These are phyloP conservation scores for Artemisia argyi DNA, from an alignment of 129 eudicot species.

Conservation along the genomic window DNA sequence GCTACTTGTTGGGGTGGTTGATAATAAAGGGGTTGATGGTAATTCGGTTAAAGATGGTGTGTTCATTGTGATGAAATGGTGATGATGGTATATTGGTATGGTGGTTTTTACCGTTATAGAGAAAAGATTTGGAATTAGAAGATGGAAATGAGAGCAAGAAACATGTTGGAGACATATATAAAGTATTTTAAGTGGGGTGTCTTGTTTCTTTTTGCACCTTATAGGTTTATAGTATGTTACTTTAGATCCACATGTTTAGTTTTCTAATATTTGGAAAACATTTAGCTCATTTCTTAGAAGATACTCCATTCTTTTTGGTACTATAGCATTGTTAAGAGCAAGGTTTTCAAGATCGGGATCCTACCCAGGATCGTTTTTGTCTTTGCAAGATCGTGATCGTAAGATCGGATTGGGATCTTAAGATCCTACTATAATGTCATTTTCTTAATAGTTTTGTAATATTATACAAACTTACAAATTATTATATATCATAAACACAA, in stretches of 20 bases:
- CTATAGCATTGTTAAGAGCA: too few species aligned
- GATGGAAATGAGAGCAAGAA: conserved; percentile 18
- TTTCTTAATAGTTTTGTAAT: too few species aligned
- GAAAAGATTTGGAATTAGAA: conserved; percentile 17
- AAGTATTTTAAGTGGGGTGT: conserved; percentile 20
- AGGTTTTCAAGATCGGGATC: too few species aligned
- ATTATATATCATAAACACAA: too few species aligned
- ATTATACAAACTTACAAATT: too few species aligned
- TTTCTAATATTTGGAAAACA: background rate
- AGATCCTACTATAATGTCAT: too few species aligned
- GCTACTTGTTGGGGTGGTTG: conserved; percentile 29
- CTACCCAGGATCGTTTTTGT: too few species aligned
- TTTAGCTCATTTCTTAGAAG: too few species aligned
- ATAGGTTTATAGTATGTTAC: background rate
- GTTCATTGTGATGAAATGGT: conserved; percentile 13
- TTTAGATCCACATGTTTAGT: background rate
- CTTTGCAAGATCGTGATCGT: too few species aligned
- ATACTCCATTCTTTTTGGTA: too few species aligned
- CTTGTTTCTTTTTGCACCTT: conserved; percentile 4
- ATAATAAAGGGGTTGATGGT: conserved; percentile 44
- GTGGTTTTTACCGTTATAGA: conserved; percentile 12
- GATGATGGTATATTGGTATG: background rate
- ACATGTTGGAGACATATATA: conserved; percentile 17
- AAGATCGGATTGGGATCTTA: too few species aligned
- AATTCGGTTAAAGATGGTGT: conserved; percentile 14